Evolutionary conservation across 768 basidiomycete genomes (phyloP).

Genomic region (Jaapia argillacea): DNA sequence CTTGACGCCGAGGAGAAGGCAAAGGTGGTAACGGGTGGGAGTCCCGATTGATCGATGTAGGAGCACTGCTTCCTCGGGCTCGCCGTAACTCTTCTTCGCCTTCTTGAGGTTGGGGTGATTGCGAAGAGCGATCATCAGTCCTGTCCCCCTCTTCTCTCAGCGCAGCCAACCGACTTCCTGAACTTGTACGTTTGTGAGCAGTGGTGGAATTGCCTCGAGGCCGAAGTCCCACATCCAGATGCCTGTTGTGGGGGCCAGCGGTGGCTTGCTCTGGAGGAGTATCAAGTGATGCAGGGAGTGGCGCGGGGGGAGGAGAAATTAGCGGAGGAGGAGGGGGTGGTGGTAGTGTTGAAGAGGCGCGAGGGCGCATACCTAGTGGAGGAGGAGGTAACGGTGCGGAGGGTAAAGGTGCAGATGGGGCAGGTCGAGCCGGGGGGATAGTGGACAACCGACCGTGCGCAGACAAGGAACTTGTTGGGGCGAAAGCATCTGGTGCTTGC

Average conservation of each 20-base stretch:
- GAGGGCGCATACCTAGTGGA: slow-evolving; percentile 40
- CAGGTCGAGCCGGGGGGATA: slow-evolving; percentile 14
- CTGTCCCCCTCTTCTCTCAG: slow-evolving; percentile 45
- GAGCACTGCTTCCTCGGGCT: not conserved
- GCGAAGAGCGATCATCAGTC: too few species aligned
- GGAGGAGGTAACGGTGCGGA: too few species aligned
- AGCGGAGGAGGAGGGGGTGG: slow-evolving; percentile 59
- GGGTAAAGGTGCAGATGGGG: slow-evolving; percentile 11
- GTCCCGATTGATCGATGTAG: slow-evolving; percentile 26
- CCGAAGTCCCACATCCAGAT: slow-evolving; percentile 27
- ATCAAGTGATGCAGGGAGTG: slow-evolving; percentile 19
- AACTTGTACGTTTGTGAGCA: slow-evolving; percentile 45
- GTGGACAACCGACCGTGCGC: slow-evolving; percentile 3
- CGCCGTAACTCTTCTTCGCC: not conserved
- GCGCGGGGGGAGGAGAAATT: slow-evolving; percentile 50
- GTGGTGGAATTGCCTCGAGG: slow-evolving; percentile 35
- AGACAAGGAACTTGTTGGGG: not conserved
- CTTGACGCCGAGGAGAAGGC: slow-evolving; percentile 31
- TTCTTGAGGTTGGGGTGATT: not conserved
- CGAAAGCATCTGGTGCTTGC: not conserved
- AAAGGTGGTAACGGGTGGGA: slow-evolving; percentile 63
- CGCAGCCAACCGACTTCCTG: slow-evolving; percentile 44
- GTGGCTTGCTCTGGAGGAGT: slow-evolving; percentile 20
- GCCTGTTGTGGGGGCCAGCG: slow-evolving; percentile 21
- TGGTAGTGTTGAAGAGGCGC: slow-evolving; percentile 50